phyloP scores from a whole-genome alignment of 805 yeast genomes.

The Saccharomycopsis fibuligera region DNA sequence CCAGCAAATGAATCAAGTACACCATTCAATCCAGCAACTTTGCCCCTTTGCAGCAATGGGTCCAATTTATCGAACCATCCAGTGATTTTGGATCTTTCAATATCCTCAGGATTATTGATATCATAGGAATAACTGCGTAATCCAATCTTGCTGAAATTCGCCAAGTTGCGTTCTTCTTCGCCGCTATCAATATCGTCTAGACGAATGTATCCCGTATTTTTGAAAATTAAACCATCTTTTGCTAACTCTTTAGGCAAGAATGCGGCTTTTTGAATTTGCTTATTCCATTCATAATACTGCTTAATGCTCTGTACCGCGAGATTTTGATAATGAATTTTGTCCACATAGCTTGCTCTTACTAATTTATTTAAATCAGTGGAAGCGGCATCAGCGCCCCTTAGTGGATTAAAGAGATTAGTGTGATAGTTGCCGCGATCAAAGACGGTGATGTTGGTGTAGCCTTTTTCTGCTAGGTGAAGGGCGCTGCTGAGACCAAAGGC shows the following conservation, averaged over 20 bases:
- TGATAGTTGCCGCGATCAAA: slow-evolving; percentile 33
- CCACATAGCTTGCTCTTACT: slow-evolving; percentile 34
- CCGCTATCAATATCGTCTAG: slow-evolving; percentile 24
- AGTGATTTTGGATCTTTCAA: slow-evolving; percentile 21
- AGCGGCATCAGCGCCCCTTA: slow-evolving; percentile 36
- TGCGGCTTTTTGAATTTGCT: slow-evolving; percentile 9
- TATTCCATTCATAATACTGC: slow-evolving; percentile 26
- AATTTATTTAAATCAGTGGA: slow-evolving; percentile 36
- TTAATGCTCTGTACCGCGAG: slow-evolving; percentile 21
- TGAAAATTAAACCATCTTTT: slow-evolving; percentile 21
- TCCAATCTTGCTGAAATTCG: slow-evolving; percentile 20
- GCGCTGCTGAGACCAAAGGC: slow-evolving; percentile 49
- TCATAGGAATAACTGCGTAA: slow-evolving; percentile 19
- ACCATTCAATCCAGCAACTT: slow-evolving; percentile 22
- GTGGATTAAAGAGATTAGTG: slow-evolving; percentile 26
- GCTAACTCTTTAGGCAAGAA: not conserved
- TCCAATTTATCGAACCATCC: slow-evolving; percentile 22
- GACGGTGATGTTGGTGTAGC: slow-evolving; percentile 33
- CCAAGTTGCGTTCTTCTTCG: slow-evolving; percentile 24
- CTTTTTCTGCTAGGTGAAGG: slow-evolving; percentile 33
- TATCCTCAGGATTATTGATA: slow-evolving; percentile 24
- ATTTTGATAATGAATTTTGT: slow-evolving; percentile 30
- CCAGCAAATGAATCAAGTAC: slow-evolving; percentile 29
- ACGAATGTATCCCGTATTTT: slow-evolving; percentile 26
- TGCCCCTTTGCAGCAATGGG: slow-evolving; percentile 23